phyloP scores from a whole-genome alignment of 331 rosid genomes.

The Spiraea crenata region DNA sequence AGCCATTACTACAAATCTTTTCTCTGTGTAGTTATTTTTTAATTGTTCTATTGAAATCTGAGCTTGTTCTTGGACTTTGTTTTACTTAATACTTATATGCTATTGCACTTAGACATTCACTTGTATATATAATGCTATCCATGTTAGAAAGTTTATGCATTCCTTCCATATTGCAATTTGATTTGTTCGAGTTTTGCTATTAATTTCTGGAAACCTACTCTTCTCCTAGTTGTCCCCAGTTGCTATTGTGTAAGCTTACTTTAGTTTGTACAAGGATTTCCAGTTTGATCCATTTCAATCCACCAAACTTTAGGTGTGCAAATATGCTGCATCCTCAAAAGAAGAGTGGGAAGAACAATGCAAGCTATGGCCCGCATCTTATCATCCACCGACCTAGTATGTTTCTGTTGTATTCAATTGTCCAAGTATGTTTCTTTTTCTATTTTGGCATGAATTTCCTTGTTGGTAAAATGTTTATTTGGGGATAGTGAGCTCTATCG shows the following conservation, averaged over 20 bases:
- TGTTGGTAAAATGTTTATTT: not conserved
- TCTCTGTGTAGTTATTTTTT: too few species aligned
- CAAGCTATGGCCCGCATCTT: conserved; percentile 94
- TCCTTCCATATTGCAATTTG: not conserved
- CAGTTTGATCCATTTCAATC: conserved; percentile 16
- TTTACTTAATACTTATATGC: not conserved
- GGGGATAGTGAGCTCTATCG: not conserved
- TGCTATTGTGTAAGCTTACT: not conserved
- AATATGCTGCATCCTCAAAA: conserved; percentile 72
- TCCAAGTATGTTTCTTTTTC: not conserved
- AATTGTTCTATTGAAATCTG: not conserved
- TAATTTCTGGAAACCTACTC: not conserved
- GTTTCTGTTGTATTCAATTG: not conserved
- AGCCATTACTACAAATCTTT: too few species aligned
- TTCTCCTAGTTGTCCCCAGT: not conserved
- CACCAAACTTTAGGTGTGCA: conserved; percentile 57
- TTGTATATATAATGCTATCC: not conserved
- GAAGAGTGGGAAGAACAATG: conserved; percentile 98
- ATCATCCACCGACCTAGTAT: conserved; percentile 88
- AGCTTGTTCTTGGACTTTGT: not conserved
- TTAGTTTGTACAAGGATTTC: not conserved
- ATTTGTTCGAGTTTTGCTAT: not conserved
- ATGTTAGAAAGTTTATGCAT: not conserved
- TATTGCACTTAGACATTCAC: not conserved
- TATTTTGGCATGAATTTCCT: not conserved